A percentile compares a stretch with the other conserved stretches of the same genome.
Conservation (phyloP, 768 basidiomycete genomes). For the Kwoniella mangroviensis region DNA sequence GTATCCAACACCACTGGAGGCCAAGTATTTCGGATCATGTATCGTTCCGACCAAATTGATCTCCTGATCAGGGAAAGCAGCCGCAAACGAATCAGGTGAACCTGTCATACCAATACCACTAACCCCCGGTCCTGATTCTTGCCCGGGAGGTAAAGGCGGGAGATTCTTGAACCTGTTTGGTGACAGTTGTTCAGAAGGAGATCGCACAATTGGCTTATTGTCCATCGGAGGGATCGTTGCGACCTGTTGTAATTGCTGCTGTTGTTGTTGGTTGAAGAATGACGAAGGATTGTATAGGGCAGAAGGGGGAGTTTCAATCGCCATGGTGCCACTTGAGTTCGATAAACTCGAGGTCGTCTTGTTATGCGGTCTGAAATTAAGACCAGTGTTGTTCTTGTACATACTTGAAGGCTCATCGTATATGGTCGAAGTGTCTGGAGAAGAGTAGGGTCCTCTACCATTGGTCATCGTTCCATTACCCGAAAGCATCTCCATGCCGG, state of each 20-base stretch:
- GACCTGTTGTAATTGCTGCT: not conserved
- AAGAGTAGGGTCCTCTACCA: constrained; percentile 11
- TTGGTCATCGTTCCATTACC: not conserved
- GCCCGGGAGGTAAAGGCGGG: constrained; percentile 44
- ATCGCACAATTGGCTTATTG: constrained; percentile 13
- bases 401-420: constrained; percentile 64
- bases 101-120: not conserved
- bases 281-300: constrained; percentile 7
- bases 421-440: constrained; percentile 12
- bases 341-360: constrained; percentile 47
- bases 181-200: constrained; percentile 25
- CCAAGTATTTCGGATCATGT: constrained; percentile 18
- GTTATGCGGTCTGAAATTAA: constrained; percentile 30
- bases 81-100: constrained; percentile 31
- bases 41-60: constrained; percentile 19
- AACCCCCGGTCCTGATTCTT: constrained; percentile 1
- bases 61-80: constrained; percentile 28
- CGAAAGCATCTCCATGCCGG: constrained; percentile 28
- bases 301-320: constrained; percentile 35
- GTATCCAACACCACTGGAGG: not conserved
- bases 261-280: constrained; percentile 21
- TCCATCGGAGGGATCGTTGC: not conserved
- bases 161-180: constrained; percentile 52
- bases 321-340: constrained; percentile 36
- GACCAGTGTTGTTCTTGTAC: constrained; percentile 60